Evolutionary conservation across 768 basidiomycete species (phyloP).

Genomic region (Suillus brevipes): DNA sequence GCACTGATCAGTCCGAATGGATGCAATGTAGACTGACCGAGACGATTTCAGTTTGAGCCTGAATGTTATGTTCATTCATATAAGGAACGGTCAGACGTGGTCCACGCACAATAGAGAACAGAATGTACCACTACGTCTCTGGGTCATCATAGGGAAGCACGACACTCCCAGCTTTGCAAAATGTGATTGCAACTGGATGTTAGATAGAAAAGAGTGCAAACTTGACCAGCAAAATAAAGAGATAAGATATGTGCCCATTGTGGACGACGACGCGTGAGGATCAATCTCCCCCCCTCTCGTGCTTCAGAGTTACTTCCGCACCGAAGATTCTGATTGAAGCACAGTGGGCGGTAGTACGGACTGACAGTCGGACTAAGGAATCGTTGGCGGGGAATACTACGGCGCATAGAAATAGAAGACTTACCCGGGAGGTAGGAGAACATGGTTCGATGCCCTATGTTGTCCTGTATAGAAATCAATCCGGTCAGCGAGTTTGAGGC

Average conservation of each 20-base stretch:
- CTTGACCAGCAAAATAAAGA: background rate
- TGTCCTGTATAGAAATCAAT: background rate
- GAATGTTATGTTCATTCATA: slow-evolving; percentile 52
- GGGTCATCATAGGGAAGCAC: slow-evolving; percentile 35
- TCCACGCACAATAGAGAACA: slow-evolving; percentile 49
- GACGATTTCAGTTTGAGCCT: slow-evolving; percentile 56
- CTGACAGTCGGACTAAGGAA: background rate
- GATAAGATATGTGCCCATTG: background rate
- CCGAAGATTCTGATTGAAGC: background rate
- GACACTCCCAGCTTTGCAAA: background rate
- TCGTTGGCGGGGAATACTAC: background rate
- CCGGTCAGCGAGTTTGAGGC: background rate
- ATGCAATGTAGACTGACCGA: slow-evolving; percentile 30
- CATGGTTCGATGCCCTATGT: background rate
- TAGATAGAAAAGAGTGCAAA: background rate
- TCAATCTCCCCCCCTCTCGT: background rate
- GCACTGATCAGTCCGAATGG: background rate
- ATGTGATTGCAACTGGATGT: background rate
- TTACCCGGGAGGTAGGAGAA: background rate
- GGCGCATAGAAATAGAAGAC: background rate
- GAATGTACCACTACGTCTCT: slow-evolving; percentile 54
- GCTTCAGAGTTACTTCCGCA: background rate
- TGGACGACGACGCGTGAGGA: background rate
- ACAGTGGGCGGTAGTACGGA: background rate
- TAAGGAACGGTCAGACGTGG: slow-evolving; percentile 58